Evolutionary conservation across 2,329 filamentous ascomycete genomes (phyloP), one percentile per base, ranked within the genome.

Genomic region (Apiospora malaysiana): DNA sequence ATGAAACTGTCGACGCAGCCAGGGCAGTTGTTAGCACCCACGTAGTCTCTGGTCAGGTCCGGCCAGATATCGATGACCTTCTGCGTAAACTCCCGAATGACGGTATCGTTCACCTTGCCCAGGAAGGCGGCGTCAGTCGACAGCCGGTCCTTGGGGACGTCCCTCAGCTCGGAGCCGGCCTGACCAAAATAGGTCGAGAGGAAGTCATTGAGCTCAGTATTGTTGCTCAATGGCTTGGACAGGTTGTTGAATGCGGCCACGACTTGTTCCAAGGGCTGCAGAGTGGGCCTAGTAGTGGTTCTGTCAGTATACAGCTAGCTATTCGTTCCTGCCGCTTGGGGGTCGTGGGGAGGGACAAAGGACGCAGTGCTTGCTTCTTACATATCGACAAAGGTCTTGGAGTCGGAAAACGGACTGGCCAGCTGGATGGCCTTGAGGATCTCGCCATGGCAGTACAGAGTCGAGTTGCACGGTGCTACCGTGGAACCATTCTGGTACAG

Each of bases 351-450:
- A n/a, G n/a, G n/a, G n/a, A n/a, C n/a, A n/a, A n/a, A 6, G n/a
- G n/a, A 21, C 10, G 40, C 8, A 37, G 21, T 27, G 12, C 18
- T 40, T 12, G 43, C 21, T 32, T 80, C 83, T 81, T 82, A 89
- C 88, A 92, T 89, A 77, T 93, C 91, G 59, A 92, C 91, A 77
- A 92, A 92, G 0, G 90, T 92, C 84, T 92, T 93, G 72, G 90
- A 92, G 80, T 92, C 91, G 18, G 83, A 80, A 74, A 92, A 92
- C 0, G 90, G 90, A 32, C 82, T 83, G 2, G 90, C 90, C 12
- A 92, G 82, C 81, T 92, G 86, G 66, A 93, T 86, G 73, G 89
- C 84, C 72, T 85, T 83, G 2, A 93, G 83, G 16, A 92, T 84
- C 0, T 91, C 88, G 66, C 91, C 91, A 73, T 90, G 85, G 77